phyloP scores from a whole-genome alignment of 306 rosid genomes.

The Quercus alba region DNA sequence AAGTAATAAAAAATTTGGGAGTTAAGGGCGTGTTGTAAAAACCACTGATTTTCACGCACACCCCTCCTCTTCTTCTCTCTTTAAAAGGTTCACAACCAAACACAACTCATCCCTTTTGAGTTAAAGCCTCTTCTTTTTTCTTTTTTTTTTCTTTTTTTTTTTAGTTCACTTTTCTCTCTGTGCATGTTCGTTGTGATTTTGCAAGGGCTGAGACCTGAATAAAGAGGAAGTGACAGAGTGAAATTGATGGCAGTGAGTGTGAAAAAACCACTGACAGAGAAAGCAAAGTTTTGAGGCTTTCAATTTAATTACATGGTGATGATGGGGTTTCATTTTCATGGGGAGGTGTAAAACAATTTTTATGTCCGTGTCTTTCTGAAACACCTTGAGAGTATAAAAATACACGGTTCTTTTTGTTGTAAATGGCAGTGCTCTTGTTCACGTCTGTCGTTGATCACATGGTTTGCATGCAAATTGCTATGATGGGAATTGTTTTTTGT shows the following conservation, averaged over 20 bases:
- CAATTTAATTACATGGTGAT: not conserved
- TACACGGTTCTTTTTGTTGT: not conserved
- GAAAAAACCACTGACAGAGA: slow-evolving; percentile 18
- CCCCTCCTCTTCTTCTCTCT: slow-evolving; percentile 26
- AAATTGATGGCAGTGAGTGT: not conserved
- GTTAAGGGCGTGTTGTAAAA: not conserved
- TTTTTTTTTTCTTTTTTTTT: not conserved
- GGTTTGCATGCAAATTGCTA: slow-evolving; percentile 34
- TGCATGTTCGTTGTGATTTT: slow-evolving; percentile 30
- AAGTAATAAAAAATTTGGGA: not conserved
- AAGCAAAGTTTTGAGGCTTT: slow-evolving; percentile 9
- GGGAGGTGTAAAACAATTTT: slow-evolving; percentile 27
- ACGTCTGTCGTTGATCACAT: slow-evolving; percentile 37
- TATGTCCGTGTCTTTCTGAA: slow-evolving; percentile 23
- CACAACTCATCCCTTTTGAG: slow-evolving; percentile 11
- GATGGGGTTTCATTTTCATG: slow-evolving; percentile 22
- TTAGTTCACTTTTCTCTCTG: slow-evolving; percentile 31
- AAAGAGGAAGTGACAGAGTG: slow-evolving; percentile 16
- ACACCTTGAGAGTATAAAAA: slow-evolving; percentile 2
- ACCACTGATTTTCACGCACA: slow-evolving; percentile 33
- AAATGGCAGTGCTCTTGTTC: slow-evolving; percentile 31
- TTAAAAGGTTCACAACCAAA: slow-evolving; percentile 18
- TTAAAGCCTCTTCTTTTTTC: slow-evolving; percentile 9
- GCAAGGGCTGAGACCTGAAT: slow-evolving; percentile 21
- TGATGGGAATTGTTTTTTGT: slow-evolving; percentile 28